phyloP scores from a whole-genome alignment of 1,284 basidiomycete genomes.

The Ustilago nuda region DNA sequence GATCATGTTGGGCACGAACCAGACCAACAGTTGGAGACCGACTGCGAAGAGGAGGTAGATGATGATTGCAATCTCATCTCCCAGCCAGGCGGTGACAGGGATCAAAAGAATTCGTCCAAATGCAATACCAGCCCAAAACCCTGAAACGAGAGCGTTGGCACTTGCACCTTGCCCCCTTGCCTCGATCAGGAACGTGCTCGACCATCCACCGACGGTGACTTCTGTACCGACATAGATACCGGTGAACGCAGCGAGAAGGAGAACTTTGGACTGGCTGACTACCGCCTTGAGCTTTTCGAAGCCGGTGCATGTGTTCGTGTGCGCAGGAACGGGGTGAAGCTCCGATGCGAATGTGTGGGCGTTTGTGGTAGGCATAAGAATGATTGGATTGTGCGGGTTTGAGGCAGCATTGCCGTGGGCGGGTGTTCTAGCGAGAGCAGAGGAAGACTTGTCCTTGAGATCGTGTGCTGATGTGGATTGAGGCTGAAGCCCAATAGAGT shows the following conservation, averaged over 20 bases:
- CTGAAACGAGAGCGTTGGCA: slow-evolving; percentile 52
- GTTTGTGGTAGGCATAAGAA: slow-evolving; percentile 19
- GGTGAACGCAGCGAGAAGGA: slow-evolving; percentile 41
- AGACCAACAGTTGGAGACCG: slow-evolving; percentile 49
- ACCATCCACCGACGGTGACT: slow-evolving; percentile 59
- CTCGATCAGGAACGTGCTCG: slow-evolving; percentile 37
- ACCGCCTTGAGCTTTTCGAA: slow-evolving; percentile 38
- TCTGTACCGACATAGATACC: slow-evolving; percentile 56
- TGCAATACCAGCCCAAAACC: slow-evolving; percentile 57
- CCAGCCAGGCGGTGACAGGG: slow-evolving; percentile 44
- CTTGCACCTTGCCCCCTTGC: slow-evolving; percentile 26
- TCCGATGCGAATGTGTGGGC: slow-evolving; percentile 13
- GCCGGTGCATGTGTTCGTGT: slow-evolving; percentile 9
- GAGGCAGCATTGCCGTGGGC: slow-evolving; percentile 1
- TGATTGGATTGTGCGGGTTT: slow-evolving; percentile 4
- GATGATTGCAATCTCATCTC: slow-evolving; percentile 46
- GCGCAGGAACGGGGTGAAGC: slow-evolving; percentile 11
- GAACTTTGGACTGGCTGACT: slow-evolving; percentile 20
- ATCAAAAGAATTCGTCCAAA: slow-evolving; percentile 54
- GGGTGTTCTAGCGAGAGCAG: neutral
- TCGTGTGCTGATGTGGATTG: neutral
- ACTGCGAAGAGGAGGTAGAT: slow-evolving; percentile 49
- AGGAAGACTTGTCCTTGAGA: slow-evolving; percentile 5
- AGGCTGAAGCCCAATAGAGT: slow-evolving; percentile 22
- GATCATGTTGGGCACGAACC: slow-evolving; percentile 53